Base-by-base conservation (phyloP, 2,329 filamentous ascomycete species). In the Neofusicoccum laricinum region DNA sequence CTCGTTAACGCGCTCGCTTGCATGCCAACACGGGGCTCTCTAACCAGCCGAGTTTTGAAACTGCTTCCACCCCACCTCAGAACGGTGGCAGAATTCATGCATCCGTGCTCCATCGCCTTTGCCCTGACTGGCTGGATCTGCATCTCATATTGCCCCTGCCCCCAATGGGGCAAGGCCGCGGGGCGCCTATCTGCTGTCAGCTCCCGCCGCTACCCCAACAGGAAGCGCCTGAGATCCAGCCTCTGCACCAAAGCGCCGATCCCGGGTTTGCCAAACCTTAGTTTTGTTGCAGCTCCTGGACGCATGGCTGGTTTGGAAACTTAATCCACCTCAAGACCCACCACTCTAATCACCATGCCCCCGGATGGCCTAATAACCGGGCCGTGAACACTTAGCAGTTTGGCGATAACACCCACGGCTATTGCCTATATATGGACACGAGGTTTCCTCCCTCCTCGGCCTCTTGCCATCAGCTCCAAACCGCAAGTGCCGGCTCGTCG, bases 271-370 rank as follows among this genome's bases (percentile, higher is more conserved):
- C 50, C 58, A 66, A 64, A 38, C 65, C 49, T 59, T 65, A 45
- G 63, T 30, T 50, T 51, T 64, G 57, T 63, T 63, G 61, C 61
- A 63, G 38, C 61, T 63, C 61, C 61, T 53, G 25, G 72, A 72
- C 74, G 75, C 70, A 67, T 69, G 66, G 70, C 68, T 71, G 73
- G 74, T 77, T 78, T 78, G 76, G 76, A 78, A 78, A 78, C 76
- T 72, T 69, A 74, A 70, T 70, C 71, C 73, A 76, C 74, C 73
- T 74, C 71, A 76, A 67, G 66, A 70, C 69, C 70, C 74, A 75
- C 75, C 75, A 76, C 75, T 75, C 70, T 67, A 76, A 77, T 77
- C 73, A 75, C 71, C 67, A 72, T 76, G 70, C 70, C 71, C 64
- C 61, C 49, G 49, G 61, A 53, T 53, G 48, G 19, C 25, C 41